Percentiles rank a stretch among this genome's conserved stretches.
Evolutionary conservation across 352 stramenopile species (phyloP).

Genomic region (Phytophthora sp.): DNA sequence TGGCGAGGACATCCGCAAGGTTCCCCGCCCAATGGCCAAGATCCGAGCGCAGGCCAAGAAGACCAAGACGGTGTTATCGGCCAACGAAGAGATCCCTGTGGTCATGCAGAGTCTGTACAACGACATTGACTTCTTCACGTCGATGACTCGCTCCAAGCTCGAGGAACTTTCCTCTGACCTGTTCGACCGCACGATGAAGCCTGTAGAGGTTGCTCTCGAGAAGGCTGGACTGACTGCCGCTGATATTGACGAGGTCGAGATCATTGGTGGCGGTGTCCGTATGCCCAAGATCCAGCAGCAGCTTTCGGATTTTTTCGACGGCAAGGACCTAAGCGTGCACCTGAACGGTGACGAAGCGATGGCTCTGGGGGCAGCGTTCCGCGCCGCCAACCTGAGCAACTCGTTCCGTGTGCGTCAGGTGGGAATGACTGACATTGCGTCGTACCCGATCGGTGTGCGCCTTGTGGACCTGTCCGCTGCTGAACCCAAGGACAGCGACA

Average conservation of each 20-base stretch:
- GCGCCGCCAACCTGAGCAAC: slow-evolving; percentile 96
- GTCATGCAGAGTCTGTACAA: slow-evolving; percentile 94
- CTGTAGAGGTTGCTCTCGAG: slow-evolving; percentile 88
- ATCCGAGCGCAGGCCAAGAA: slow-evolving; percentile 96
- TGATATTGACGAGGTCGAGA: slow-evolving; percentile 95
- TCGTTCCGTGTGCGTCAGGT: slow-evolving; percentile 96
- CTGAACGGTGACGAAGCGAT: slow-evolving; percentile 99
- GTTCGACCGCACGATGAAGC: slow-evolving; percentile 84
- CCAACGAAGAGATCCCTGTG: slow-evolving; percentile 97
- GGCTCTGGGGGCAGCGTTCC: slow-evolving; percentile 95
- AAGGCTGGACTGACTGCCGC: slow-evolving; percentile 90
- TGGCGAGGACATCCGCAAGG: slow-evolving; percentile 89
- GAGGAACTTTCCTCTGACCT: slow-evolving; percentile 92
- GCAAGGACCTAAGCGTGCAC: slow-evolving; percentile 94
- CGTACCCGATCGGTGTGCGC: slow-evolving; percentile 89
- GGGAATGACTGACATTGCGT: slow-evolving; percentile 93
- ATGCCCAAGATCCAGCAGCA: slow-evolving; percentile 95
- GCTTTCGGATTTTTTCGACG: slow-evolving; percentile 71
- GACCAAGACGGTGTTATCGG: slow-evolving; percentile 97
- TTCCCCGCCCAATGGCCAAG: slow-evolving; percentile 94
- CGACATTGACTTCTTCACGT: slow-evolving; percentile 93
- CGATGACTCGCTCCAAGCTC: slow-evolving; percentile 92
- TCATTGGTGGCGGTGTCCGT: slow-evolving; percentile 97
- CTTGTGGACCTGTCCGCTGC: slow-evolving; percentile 79
- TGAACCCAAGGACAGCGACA: slow-evolving; percentile 47